A percentile compares a stretch with the other conserved stretches of the same genome.
These are phyloP conservation scores for Verticillium tricorpus DNA, from an alignment of 2,329 filamentous ascomycete species.

Conservation along the genomic window DNA sequence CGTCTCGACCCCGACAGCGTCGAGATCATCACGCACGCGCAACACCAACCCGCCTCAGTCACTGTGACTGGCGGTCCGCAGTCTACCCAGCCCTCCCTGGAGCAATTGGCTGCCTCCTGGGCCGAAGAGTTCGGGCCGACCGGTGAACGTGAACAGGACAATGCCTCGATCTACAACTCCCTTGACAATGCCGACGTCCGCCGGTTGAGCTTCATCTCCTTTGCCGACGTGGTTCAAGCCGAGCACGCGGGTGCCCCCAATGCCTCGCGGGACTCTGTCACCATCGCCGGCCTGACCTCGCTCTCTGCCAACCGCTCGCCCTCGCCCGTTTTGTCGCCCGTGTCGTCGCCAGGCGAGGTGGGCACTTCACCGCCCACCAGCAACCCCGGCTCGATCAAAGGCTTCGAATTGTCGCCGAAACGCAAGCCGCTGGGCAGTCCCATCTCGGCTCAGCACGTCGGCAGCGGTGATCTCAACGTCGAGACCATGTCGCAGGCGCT, in stretches of 20 bases:
- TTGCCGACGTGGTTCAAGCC: slow-evolving; percentile 88
- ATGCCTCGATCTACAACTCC: slow-evolving; percentile 70
- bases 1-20: slow-evolving; percentile 83
- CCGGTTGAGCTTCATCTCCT: slow-evolving; percentile 90
- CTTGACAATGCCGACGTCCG: slow-evolving; percentile 75
- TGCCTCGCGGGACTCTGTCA: slow-evolving; percentile 64
- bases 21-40: slow-evolving; percentile 84
- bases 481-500: slow-evolving; percentile 93
- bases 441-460: slow-evolving; percentile 46
- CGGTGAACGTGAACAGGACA: slow-evolving; percentile 48
- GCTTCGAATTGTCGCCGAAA: slow-evolving; percentile 64
- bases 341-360: slow-evolving; percentile 60
- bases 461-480: slow-evolving; percentile 71
- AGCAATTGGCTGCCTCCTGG: slow-evolving; percentile 44
- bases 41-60: slow-evolving; percentile 73
- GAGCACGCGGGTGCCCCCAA: slow-evolving; percentile 36
- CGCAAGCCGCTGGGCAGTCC: slow-evolving; percentile 61
- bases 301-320: slow-evolving; percentile 65
- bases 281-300: slow-evolving; percentile 63
- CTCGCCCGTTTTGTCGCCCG: slow-evolving; percentile 74
- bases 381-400: slow-evolving; percentile 69
- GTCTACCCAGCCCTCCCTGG: slow-evolving; percentile 31
- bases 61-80: slow-evolving; percentile 51
- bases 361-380: slow-evolving; percentile 72
- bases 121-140: slow-evolving; percentile 54